Base-by-base conservation (phyloP, 306 rosid genomes). In the Delonix regia region DNA sequence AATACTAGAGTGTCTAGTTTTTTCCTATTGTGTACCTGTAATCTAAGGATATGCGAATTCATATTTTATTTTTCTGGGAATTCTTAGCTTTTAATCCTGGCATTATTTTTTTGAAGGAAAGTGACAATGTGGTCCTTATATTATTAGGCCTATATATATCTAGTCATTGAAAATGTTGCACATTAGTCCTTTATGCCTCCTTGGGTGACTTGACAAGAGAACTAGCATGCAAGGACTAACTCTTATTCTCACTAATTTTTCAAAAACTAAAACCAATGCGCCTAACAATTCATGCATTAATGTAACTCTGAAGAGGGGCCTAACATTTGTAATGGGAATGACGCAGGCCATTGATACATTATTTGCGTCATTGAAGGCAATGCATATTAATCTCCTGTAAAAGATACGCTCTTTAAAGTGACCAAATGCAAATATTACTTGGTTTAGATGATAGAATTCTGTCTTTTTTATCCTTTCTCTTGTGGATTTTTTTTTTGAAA, bases 331-430 rank as follows among this genome's bases (percentile, higher is more conserved):
- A 51, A 49, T 66, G 44, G 27, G 69, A 47, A 62, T 53, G 80
- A 42, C 21, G 39, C 33, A 64, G 51, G 67, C 15, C 38, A 63
- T 27, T 63, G 81, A 69, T 81, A 78, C 22, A 28, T 53, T 52
- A 28, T 73, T 81, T 85, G 68, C 22, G 28, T 21, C 4, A 30
- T 52, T 39, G 61, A 85, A 36, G 70, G 55, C 12, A 30, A 75
- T 63, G 79, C 73, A 70, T 56, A 10, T 69, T 74, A 55, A 55
- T 47, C 51, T 69, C 52, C 78, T 49, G 21, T 71, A 11, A 27
- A 83, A 75, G 70, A 42, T 33, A 41, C 24, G 13, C 64, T 34
- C 11, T 15, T 69, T 25, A 27, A 25, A 19, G 28, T 75, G 67
- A 51, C 14, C 52, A 28, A 69, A 60, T 48, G 77, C 24, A 47